Conservation (phyloP, 106 monocot genomes). For the Narthecium ossifragum region DNA sequence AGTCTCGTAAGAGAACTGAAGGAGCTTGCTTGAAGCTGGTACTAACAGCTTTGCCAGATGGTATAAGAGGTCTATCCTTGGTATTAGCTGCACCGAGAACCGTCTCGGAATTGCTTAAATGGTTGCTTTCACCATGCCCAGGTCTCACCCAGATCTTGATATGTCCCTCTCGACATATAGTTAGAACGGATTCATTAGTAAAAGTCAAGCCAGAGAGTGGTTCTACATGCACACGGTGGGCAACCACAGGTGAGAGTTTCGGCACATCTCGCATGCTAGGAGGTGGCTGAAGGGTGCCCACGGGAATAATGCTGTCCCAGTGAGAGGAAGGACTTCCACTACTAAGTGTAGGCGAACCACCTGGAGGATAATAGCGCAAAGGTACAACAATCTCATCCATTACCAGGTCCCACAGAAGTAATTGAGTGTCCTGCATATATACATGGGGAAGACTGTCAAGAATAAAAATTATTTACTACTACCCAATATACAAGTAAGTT, state of each 20-base stretch:
- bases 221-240: slow-evolving; percentile 78
- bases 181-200: slow-evolving; percentile 67
- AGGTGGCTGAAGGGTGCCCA: slow-evolving; percentile 72
- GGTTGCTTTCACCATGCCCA: slow-evolving; percentile 22
- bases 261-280: slow-evolving; percentile 93
- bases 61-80: slow-evolving; percentile 37
- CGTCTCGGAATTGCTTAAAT: slow-evolving; percentile 34
- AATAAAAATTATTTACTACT: too few relatives aligned
- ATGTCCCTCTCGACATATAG: slow-evolving; percentile 73
- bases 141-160: slow-evolving; percentile 86
- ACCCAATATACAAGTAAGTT: too few relatives aligned
- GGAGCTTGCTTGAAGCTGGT: slow-evolving; percentile 52
- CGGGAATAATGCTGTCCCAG: slow-evolving; percentile 60
- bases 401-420: slow-evolving; percentile 88
- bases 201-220: slow-evolving; percentile 78
- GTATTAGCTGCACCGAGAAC: slow-evolving; percentile 11
- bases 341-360: slow-evolving; percentile 82
- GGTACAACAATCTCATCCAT: slow-evolving; percentile 88
- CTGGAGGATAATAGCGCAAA: slow-evolving; percentile 49
- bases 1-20: slow-evolving; percentile 29
- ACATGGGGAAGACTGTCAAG: too few relatives aligned
- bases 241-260: slow-evolving; percentile 76
- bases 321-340: slow-evolving; percentile 60
- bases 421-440: slow-evolving; percentile 65
- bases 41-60: slow-evolving; percentile 19